These are phyloP conservation scores for Rhodamnia rubescens DNA, from an alignment of 345 rosid species.

Conservation along the genomic window DNA sequence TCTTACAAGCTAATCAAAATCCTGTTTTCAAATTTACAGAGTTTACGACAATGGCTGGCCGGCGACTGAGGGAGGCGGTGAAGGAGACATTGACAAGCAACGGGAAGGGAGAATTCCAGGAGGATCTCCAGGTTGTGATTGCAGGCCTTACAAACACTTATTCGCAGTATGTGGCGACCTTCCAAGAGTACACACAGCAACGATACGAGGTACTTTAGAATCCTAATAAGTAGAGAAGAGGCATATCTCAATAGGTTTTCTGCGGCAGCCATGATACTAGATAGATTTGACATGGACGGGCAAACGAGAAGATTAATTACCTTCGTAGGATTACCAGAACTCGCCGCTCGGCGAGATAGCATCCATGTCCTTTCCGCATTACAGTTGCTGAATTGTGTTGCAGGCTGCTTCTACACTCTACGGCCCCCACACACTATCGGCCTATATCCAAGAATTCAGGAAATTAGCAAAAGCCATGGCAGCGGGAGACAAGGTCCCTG, in stretches of 20 bases:
- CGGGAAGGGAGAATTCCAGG: slow-evolving; percentile 32
- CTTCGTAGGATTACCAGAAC: neutral
- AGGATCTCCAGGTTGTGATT: slow-evolving; percentile 28
- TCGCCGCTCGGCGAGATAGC: neutral
- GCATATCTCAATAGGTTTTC: neutral
- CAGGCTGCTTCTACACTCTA: slow-evolving; percentile 62
- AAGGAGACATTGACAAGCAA: slow-evolving; percentile 32
- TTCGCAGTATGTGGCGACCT: slow-evolving; percentile 41
- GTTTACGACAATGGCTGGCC: slow-evolving; percentile 52
- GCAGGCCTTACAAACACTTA: slow-evolving; percentile 55
- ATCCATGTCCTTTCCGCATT: neutral
- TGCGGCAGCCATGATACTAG: neutral
- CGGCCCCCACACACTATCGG: slow-evolving; percentile 47
- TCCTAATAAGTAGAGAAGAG: neutral
- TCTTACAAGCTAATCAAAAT: neutral
- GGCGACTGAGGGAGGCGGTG: slow-evolving; percentile 47
- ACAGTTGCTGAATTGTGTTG: neutral
- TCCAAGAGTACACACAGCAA: slow-evolving; percentile 46
- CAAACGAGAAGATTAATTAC: neutral
- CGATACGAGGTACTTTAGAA: slow-evolving; percentile 28
- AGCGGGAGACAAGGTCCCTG: slow-evolving; percentile 5
- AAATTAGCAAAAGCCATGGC: slow-evolving; percentile 40
- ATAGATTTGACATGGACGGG: neutral
- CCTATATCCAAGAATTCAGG: slow-evolving; percentile 47
- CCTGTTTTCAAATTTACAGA: slow-evolving; percentile 17